A percentile compares a stretch with the other conserved stretches of the same genome.
Evolutionary conservation across 1,139 yeast genomes (phyloP).

Genomic region (Taphrina deformans): DNA sequence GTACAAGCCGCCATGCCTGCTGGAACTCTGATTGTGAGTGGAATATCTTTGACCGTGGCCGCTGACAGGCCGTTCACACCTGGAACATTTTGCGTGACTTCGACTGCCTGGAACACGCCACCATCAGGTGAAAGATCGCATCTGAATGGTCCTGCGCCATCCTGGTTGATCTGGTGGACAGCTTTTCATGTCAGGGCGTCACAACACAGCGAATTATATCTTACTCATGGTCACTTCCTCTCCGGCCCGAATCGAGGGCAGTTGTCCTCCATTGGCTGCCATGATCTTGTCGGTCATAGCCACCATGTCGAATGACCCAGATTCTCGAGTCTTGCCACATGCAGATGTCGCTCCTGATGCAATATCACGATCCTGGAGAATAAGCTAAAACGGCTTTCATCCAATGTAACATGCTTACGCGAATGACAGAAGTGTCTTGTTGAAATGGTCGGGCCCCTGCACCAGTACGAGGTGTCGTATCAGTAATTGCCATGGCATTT

Average conservation of each 20-base stretch:
- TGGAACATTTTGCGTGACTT: conserved; percentile 26
- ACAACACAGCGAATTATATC: not conserved
- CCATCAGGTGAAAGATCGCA: conserved; percentile 29
- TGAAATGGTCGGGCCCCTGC: conserved; percentile 27
- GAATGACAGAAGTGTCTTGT: conserved; percentile 28
- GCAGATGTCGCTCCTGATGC: conserved; percentile 21
- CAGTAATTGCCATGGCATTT: conserved; percentile 15
- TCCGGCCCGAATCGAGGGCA: conserved; percentile 21
- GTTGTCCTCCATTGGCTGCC: conserved; percentile 20
- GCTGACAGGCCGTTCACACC: conserved; percentile 16
- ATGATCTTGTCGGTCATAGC: conserved; percentile 18
- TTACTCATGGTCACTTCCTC: conserved; percentile 17
- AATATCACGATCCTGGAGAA: conserved; percentile 4
- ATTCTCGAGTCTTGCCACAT: conserved; percentile 20
- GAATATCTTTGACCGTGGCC: conserved; percentile 14
- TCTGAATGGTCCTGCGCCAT: conserved; percentile 26
- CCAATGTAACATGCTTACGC: not conserved
- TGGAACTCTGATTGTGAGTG: conserved; percentile 14
- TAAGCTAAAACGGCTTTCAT: not conserved
- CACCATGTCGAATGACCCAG: conserved; percentile 24
- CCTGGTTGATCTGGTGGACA: conserved; percentile 28
- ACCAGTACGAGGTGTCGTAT: conserved; percentile 13
- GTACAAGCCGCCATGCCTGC: conserved; percentile 16
- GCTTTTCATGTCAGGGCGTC: not conserved
- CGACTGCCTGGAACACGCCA: conserved; percentile 9